Base-by-base conservation (phyloP, 305 asterid genomes). In the Rubia tinctorum region DNA sequence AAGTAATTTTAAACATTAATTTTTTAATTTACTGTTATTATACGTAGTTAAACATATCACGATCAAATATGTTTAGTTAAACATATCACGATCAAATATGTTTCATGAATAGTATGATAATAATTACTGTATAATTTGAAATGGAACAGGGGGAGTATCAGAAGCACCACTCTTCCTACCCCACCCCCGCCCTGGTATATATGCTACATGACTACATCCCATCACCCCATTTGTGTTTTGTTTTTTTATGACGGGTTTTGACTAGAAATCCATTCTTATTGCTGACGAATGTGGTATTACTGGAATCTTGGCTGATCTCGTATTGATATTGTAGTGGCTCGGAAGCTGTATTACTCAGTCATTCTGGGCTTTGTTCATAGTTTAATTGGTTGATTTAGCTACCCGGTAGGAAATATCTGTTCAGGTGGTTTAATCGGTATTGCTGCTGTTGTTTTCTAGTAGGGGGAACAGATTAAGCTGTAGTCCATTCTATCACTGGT, bases 131-230 rank as follows among this genome's bases (percentile, higher is more conserved):
- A n/a, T n/a, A n/a, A n/a, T n/a, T n/a, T n/a, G n/a, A n/a, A n/a
- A n/a, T n/a, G n/a, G n/a, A n/a, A n/a, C n/a, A n/a, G n/a, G n/a
- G n/a, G n/a, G n/a, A n/a, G n/a, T n/a, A n/a, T n/a, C n/a, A n/a
- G n/a, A n/a, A n/a, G n/a, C 84, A 87, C 98, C 18, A 89, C 94
- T 77, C 92, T 92, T 37, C 97, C 99, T 62, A 82, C 88, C 63
- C 97, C 98, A 23, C 78, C 96, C 27, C 91, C 98, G 97, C 97
- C 76, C 72, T 93, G 87, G 98, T 93, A 81, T 6, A 37, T n/a
- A n/a, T n/a, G n/a, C n/a, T n/a, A n/a, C n/a, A n/a, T n/a, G n/a
- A n/a, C 45, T 40, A 18, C 62, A 0, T n/a, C 23, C 3, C 34
- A 30, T 30, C 34, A 30, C 34, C 34, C 34, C 34, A 30, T 30